Conservation (phyloP, 441 rosid genomes). For the Adansonia rubrostipa region DNA sequence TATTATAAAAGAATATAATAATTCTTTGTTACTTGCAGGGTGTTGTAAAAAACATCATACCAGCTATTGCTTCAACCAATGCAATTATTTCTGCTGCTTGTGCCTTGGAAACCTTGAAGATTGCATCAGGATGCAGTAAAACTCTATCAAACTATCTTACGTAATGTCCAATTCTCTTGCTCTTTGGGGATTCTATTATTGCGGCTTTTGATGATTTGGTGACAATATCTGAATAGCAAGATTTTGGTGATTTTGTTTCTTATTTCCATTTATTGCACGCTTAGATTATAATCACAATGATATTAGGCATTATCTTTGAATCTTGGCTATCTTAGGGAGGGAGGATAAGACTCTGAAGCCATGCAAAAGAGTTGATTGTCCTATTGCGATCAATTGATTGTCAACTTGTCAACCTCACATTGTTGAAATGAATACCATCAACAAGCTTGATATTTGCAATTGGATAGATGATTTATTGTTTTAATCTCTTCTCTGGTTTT, state of each 20-base stretch:
- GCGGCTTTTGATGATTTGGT: not conserved
- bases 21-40: constrained; percentile 55
- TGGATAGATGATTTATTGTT: not conserved
- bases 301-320: not conserved
- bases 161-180: constrained; percentile 45
- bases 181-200: constrained; percentile 3
- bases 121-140: constrained; percentile 94
- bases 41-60: constrained; percentile 93
- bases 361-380: not conserved
- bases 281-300: not conserved
- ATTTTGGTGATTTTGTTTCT: not conserved
- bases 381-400: not conserved
- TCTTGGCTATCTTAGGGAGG: not conserved
- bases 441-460: not conserved
- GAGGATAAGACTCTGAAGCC: not conserved
- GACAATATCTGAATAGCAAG: not conserved
- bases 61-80: constrained; percentile 97
- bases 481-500: not conserved
- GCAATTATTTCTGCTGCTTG: constrained; percentile 92
- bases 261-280: not conserved
- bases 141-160: constrained; percentile 79
- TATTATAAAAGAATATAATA: not conserved
- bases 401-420: not conserved
- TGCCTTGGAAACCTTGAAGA: constrained; percentile 88
- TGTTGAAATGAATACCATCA: not conserved